These are phyloP conservation scores for Ustilago crameri DNA, from an alignment of 1,284 basidiomycete species.

Conservation along the genomic window DNA sequence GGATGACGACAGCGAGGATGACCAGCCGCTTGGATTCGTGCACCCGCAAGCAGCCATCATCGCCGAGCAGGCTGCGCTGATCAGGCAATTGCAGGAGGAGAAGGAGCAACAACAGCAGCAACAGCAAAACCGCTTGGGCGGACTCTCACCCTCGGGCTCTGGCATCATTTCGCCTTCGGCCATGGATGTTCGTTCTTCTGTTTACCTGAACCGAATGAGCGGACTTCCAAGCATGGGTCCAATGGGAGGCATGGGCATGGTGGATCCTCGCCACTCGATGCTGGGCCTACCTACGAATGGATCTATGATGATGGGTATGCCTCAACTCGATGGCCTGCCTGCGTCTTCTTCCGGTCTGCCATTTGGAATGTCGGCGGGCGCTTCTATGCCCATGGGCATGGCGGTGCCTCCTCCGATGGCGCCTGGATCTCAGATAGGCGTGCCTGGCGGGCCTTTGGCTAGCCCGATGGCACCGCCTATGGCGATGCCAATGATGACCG, in stretches of 20 bases:
- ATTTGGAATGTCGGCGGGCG: conserved; percentile 24
- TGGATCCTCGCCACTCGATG: conserved; percentile 28
- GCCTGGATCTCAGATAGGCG: conserved; percentile 29
- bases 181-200: conserved; percentile 23
- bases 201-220: conserved; percentile 32
- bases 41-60: conserved; percentile 67
- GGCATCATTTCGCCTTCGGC: conserved; percentile 26
- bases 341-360: conserved; percentile 24
- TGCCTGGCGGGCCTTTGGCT: conserved; percentile 7
- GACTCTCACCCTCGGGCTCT: conserved; percentile 7
- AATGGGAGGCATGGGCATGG: conserved; percentile 20
- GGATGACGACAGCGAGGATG: conserved; percentile 52
- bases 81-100: conserved; percentile 58
- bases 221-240: conserved; percentile 25
- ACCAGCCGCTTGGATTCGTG: conserved; percentile 55
- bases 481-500: conserved; percentile 34
- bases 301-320: conserved; percentile 31
- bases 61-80: conserved; percentile 63
- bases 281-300: conserved; percentile 25
- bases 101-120: conserved; percentile 40
- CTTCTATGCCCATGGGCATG: conserved; percentile 30
- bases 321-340: conserved; percentile 40
- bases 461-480: conserved; percentile 27
- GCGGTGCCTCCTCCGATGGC: conserved; percentile 10
- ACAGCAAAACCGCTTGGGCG: conserved; percentile 6